Evolutionary conservation across 331 rosid genomes (phyloP).

Genomic region (Cydonia oblonga): DNA sequence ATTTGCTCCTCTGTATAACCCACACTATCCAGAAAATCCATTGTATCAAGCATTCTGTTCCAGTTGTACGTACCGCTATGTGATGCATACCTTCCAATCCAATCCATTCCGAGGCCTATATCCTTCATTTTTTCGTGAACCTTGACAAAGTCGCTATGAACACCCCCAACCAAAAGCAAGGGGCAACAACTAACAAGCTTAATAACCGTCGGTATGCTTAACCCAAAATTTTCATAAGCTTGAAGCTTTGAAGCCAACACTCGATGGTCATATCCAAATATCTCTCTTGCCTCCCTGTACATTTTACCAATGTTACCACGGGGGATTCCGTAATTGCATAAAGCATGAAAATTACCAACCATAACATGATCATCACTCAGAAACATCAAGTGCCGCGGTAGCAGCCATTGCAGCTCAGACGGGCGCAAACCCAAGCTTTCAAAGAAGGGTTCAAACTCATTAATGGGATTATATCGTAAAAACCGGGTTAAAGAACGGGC

Average conservation of each 20-base stretch:
- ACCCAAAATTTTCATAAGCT: conserved; percentile 54
- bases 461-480: conserved; percentile 53
- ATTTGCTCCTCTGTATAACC: conserved; percentile 44
- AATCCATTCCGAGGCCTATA: conserved; percentile 41
- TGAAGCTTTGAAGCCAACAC: conserved; percentile 34
- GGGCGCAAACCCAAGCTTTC: conserved; percentile 63
- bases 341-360: conserved; percentile 42
- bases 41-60: conserved; percentile 48
- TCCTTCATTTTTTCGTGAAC: conserved; percentile 41
- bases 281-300: conserved; percentile 49
- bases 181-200: conserved; percentile 65
- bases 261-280: conserved; percentile 41
- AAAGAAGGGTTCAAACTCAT: conserved; percentile 76
- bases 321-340: conserved; percentile 53
- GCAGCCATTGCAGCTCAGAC: conserved; percentile 29
- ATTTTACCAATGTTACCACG: conserved; percentile 50
- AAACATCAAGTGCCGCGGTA: conserved; percentile 41
- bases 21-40: conserved; percentile 36
- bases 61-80: conserved; percentile 34
- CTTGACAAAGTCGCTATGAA: conserved; percentile 25
- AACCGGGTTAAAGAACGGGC: conserved; percentile 30
- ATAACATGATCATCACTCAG: conserved; percentile 43
- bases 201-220: conserved; percentile 38
- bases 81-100: conserved; percentile 48
- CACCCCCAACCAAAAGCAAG: conserved; percentile 42